phyloP scores from a whole-genome alignment of 2,329 filamentous ascomycete species.

The Colletotrichum lini region DNA sequence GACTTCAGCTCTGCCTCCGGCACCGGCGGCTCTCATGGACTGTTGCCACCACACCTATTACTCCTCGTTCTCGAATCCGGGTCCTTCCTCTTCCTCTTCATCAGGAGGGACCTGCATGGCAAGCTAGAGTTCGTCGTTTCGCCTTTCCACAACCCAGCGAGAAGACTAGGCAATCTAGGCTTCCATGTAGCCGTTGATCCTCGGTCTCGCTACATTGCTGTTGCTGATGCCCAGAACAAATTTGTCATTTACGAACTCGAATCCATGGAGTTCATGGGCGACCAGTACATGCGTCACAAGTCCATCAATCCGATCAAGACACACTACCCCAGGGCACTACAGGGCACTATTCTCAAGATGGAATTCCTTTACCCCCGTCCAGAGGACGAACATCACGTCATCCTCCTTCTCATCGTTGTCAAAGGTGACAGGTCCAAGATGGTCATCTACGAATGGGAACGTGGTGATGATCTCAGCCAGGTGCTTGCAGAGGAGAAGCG shows the following conservation, averaged over 20 bases:
- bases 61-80: conserved; percentile 82
- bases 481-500: conserved; percentile 63
- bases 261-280: conserved; percentile 64
- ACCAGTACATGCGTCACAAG: conserved; percentile 61
- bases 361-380: conserved; percentile 84
- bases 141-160: conserved; percentile 69
- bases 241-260: conserved; percentile 82
- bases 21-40: conserved; percentile 9
- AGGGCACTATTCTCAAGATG: conserved; percentile 86
- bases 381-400: conserved; percentile 77
- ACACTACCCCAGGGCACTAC: conserved; percentile 62
- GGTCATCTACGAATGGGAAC: conserved; percentile 73
- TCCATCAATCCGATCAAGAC: conserved; percentile 71
- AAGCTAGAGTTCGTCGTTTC: conserved; percentile 73
- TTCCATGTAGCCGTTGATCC: conserved; percentile 84
- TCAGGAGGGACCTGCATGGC: conserved; percentile 62
- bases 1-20: conserved; percentile 46
- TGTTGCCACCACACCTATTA: conserved; percentile 83
- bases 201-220: conserved; percentile 76
- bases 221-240: conserved; percentile 78
- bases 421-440: conserved; percentile 65
- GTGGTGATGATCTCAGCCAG: conserved; percentile 61
- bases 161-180: conserved; percentile 68
- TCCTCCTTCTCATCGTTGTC: conserved; percentile 78
- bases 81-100: conserved; percentile 83